Evolutionary conservation across 345 rosid species (phyloP).

Genomic region (Populus pruinosa): DNA sequence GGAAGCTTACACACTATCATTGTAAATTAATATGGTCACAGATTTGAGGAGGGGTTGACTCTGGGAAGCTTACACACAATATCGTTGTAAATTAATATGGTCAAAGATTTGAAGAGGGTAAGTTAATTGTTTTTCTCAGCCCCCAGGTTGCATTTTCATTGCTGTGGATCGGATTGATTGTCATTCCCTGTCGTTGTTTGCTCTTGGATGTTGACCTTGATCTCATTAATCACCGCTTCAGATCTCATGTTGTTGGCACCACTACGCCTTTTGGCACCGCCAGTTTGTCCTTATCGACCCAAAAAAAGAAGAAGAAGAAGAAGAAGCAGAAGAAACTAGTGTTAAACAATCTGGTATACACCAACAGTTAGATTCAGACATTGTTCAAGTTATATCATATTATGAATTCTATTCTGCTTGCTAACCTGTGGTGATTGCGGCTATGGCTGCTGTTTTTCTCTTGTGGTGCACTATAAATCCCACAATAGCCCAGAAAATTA

Average conservation of each 20-base stretch:
- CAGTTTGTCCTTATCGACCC: conserved; percentile 9
- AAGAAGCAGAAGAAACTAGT: not conserved
- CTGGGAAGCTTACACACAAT: not conserved
- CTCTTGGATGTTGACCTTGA: conserved; percentile 18
- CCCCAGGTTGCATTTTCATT: not conserved
- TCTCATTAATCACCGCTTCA: conserved; percentile 15
- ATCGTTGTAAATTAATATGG: not conserved
- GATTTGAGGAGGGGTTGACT: not conserved
- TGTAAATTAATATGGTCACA: not conserved
- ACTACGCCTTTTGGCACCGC: conserved; percentile 11
- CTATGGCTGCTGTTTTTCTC: conserved; percentile 34
- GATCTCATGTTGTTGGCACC: not conserved
- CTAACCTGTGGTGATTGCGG: conserved; percentile 15
- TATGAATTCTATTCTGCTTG: not conserved
- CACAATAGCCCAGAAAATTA: conserved; percentile 32
- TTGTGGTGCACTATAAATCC: conserved; percentile 26
- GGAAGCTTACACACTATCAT: not conserved
- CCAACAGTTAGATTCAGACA: too few species aligned
- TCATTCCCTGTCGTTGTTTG: not conserved
- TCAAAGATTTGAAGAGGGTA: not conserved
- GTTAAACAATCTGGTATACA: not conserved
- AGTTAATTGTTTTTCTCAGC: not conserved
- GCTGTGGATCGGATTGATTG: not conserved
- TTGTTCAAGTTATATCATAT: not conserved
- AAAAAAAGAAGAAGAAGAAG: not conserved